Percentiles rank a stretch among this genome's conserved stretches.
Evolutionary conservation across 805 yeast genomes (phyloP).

Genomic region (Clavispora asparagi): DNA sequence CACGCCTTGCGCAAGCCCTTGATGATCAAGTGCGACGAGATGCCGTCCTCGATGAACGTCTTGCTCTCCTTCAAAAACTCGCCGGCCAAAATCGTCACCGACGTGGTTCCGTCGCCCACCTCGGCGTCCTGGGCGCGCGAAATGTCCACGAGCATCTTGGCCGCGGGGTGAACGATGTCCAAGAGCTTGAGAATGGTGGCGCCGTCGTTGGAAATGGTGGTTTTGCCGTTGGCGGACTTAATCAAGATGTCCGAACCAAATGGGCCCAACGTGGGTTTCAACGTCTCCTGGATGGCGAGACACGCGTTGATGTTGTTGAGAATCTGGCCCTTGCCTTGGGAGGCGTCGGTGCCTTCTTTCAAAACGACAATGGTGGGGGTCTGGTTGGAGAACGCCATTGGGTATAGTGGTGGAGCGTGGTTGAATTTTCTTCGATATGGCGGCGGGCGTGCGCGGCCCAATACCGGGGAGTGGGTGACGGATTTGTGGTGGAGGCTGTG

Average conservation of each 20-base stretch:
- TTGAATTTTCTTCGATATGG: background rate
- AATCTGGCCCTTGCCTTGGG: conserved; percentile 96
- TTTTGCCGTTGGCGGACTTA: conserved; percentile 75
- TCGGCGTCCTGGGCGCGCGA: conserved; percentile 97
- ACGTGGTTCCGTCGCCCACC: conserved; percentile 98
- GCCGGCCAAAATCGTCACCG: conserved; percentile 91
- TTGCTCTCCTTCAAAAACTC: conserved; percentile 90
- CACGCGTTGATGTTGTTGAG: conserved; percentile 96
- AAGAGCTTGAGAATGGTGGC: conserved; percentile 89
- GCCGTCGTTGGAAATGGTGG: conserved; percentile 97
- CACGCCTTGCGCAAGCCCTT: conserved; percentile 86
- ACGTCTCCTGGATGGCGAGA: conserved; percentile 91
- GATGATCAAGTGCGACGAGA: conserved; percentile 81
- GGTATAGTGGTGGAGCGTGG: background rate
- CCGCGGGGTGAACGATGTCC: conserved; percentile 98
- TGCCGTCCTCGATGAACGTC: conserved; percentile 90
- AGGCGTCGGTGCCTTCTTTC: conserved; percentile 95
- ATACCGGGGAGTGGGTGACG: no score
- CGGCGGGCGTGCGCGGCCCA: background rate
- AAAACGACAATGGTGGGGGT: conserved; percentile 98
- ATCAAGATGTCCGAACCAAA: conserved; percentile 93
- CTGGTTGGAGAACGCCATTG: conserved; percentile 85
- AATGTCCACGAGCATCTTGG: conserved; percentile 89
- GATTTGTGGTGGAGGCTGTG: no score
- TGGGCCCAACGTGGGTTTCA: conserved; percentile 94